Conservation (phyloP, 106 monocot genomes). For the Phalaenopsis equestris region DNA sequence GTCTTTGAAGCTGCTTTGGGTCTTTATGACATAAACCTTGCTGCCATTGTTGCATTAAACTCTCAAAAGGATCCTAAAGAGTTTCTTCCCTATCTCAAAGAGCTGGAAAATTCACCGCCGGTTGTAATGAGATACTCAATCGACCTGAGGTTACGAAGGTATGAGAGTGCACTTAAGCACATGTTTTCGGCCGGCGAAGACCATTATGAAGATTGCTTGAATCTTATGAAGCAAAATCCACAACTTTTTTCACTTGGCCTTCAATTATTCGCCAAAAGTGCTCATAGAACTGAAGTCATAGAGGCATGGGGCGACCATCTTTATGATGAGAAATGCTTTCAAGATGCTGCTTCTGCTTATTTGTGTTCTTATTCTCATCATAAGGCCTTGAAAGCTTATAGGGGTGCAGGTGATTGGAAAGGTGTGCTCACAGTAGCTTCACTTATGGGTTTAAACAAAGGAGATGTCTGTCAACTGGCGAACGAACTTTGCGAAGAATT, state of each 20-base stretch:
- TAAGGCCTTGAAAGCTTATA: conserved; percentile 74
- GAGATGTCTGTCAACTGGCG: conserved; percentile 52
- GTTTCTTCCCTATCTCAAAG: conserved; percentile 80
- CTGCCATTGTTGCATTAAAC: conserved; percentile 92
- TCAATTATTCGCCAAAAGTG: conserved; percentile 44
- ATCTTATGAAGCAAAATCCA: conserved; percentile 75
- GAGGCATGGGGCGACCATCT: conserved; percentile 97
- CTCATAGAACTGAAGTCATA: conserved; percentile 48
- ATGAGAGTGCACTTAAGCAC: conserved; percentile 79
- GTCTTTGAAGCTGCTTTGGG: conserved; percentile 89
- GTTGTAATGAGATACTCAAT: conserved; percentile 67
- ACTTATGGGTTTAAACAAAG: conserved; percentile 35
- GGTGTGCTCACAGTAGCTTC: conserved; percentile 67
- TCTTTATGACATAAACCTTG: conserved; percentile 91
- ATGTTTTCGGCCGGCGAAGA: conserved; percentile 69
- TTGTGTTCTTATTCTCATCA: conserved; percentile 62
- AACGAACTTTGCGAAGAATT: conserved; percentile 89
- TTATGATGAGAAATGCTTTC: conserved; percentile 50
- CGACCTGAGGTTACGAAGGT: conserved; percentile 66
- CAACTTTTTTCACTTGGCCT: conserved; percentile 73
- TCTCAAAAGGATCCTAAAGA: conserved; percentile 99
- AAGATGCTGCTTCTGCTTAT: conserved; percentile 75
- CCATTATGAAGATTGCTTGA: conserved; percentile 71
- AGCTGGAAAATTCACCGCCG: conserved; percentile 55
- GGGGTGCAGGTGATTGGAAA: conserved; percentile 85